Percentiles rank a stretch among this genome's conserved stretches.
Evolutionary conservation across 257 asterid genomes (phyloP).

Genomic region (Salvia rosmarinus): DNA sequence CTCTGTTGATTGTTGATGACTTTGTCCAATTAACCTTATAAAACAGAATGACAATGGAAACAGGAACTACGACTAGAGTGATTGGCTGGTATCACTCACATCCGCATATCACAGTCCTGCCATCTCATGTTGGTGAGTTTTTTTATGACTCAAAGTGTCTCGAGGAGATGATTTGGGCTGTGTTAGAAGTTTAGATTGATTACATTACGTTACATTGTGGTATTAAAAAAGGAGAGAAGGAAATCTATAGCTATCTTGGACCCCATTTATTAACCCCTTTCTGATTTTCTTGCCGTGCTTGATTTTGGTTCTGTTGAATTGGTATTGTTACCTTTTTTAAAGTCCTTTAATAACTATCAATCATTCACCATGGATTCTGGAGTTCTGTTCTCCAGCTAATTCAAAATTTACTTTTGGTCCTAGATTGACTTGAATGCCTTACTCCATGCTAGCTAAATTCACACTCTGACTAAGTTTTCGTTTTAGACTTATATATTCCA

Average conservation of each 20-base stretch:
- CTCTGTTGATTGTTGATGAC: conserved; percentile 12
- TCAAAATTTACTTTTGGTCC: background rate
- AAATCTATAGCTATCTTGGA: background rate
- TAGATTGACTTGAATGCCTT: background rate
- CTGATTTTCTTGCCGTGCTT: background rate
- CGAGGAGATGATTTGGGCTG: background rate
- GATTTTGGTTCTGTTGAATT: conserved; percentile 6
- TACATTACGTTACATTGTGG: background rate
- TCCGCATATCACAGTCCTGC: conserved; percentile 98
- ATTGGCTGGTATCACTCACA: conserved; percentile 99
- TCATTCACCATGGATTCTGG: conserved; percentile 7
- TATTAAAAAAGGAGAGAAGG: background rate
- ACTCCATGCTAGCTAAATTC: background rate
- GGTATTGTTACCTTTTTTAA: background rate
- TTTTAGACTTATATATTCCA: background rate
- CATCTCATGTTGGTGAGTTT: conserved; percentile 96
- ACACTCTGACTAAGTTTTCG: conserved; percentile 6
- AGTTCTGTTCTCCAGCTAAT: background rate
- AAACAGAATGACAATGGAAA: conserved; percentile 85
- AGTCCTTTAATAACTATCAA: background rate
- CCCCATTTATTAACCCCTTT: background rate
- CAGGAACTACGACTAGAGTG: conserved; percentile 89
- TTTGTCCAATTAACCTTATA: conserved; percentile 65
- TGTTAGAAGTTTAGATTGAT: background rate
- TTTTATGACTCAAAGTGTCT: background rate